Conservation (phyloP, 2,329 filamentous ascomycete species). For the Delphinella strobiligena region DNA sequence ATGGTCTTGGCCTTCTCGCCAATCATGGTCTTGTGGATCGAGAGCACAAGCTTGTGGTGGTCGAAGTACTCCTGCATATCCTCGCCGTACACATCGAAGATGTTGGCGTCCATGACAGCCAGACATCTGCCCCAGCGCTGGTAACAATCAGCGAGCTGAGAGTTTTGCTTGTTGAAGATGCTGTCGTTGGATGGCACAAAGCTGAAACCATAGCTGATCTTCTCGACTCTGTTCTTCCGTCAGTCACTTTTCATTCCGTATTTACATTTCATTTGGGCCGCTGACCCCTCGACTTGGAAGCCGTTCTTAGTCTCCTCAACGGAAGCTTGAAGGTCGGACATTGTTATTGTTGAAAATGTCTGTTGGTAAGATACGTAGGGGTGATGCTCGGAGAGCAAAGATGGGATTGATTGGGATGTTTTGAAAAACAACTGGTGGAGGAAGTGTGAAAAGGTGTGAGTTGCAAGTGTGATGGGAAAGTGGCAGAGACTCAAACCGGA, state of each 20-base stretch:
- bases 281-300: too few species aligned
- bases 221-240: slow-evolving; percentile 26
- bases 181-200: too few species aligned
- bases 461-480: too few species aligned
- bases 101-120: slow-evolving; percentile 60
- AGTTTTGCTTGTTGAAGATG: slow-evolving; percentile 50
- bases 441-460: too few species aligned
- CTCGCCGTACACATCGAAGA: slow-evolving; percentile 54
- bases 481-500: too few species aligned
- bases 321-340: slow-evolving; percentile 59
- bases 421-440: slow-evolving; percentile 2
- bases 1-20: slow-evolving; percentile 66
- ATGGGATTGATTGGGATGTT: slow-evolving; percentile 4
- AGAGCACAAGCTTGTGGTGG: slow-evolving; percentile 49
- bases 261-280: too few species aligned
- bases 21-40: slow-evolving; percentile 61
- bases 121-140: slow-evolving; percentile 52
- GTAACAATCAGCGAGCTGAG: slow-evolving; percentile 53
- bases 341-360: slow-evolving; percentile 21
- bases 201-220: slow-evolving; percentile 54
- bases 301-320: too few species aligned
- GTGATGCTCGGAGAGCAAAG: slow-evolving; percentile 8
- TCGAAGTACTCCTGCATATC: slow-evolving; percentile 57
- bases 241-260: slow-evolving; percentile 16
- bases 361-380: slow-evolving; percentile 7